Evolutionary conservation across 129 eudicot species (phyloP).

Genomic region (Solidago caesia): DNA sequence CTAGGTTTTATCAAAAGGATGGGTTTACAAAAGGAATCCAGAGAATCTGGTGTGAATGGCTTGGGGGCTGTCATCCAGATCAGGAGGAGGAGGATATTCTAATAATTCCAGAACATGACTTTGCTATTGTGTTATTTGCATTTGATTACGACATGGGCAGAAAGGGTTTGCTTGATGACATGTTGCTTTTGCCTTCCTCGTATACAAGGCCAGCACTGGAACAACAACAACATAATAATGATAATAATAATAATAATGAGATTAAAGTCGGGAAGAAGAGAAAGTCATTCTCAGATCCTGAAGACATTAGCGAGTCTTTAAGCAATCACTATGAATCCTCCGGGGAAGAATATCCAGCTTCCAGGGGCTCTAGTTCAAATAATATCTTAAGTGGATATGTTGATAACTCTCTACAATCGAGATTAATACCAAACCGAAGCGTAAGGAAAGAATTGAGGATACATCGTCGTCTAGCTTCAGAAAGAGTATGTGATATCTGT

Average conservation of each 20-base stretch:
- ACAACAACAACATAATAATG: not conserved
- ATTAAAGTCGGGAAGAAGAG: conserved; percentile 41
- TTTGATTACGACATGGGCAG: conserved; percentile 69
- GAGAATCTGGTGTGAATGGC: conserved; percentile 89
- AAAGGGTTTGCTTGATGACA: conserved; percentile 43
- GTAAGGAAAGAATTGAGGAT: conserved; percentile 63
- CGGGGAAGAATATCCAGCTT: conserved; percentile 51
- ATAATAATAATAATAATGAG: conserved; percentile 11
- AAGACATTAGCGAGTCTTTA: conserved; percentile 49
- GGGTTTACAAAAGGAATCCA: conserved; percentile 39
- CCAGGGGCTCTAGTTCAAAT: conserved; percentile 36
- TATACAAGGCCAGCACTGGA: conserved; percentile 24
- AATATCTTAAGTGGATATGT: conserved; percentile 45
- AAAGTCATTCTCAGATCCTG: conserved; percentile 71
- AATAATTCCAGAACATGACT: conserved; percentile 46
- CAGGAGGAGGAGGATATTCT: conserved; percentile 11
- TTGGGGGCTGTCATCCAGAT: conserved; percentile 41
- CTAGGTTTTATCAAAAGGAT: conserved; percentile 49
- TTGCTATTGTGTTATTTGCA: conserved; percentile 64
- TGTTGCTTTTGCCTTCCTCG: conserved; percentile 18
- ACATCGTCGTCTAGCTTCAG: conserved; percentile 64
- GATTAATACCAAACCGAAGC: conserved; percentile 51
- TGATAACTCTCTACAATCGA: conserved; percentile 63
- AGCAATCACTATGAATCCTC: conserved; percentile 48
- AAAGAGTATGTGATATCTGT: conserved; percentile 82